Evolutionary conservation across 208 protist species (phyloP).

Genomic region (Angomonas deanei): DNA sequence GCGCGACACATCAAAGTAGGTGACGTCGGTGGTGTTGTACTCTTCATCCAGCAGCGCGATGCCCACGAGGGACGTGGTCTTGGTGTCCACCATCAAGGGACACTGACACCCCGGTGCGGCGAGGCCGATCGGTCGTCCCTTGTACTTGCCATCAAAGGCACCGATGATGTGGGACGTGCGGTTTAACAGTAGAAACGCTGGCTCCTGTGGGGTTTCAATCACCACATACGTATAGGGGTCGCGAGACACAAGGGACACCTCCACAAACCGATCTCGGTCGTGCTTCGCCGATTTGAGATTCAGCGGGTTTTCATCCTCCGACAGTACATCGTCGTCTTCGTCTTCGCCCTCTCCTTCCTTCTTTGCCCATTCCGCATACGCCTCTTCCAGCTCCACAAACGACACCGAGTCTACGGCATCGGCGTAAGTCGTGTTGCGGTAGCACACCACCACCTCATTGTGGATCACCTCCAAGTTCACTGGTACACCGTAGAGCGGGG

Average conservation of each 20-base stretch:
- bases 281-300: not conserved
- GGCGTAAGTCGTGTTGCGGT: slow-evolving; percentile 20
- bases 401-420: not conserved
- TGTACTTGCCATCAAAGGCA: slow-evolving; percentile 37
- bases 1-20: slow-evolving; percentile 23
- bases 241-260: slow-evolving; percentile 55
- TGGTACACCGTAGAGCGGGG: slow-evolving; percentile 58
- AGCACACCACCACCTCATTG: slow-evolving; percentile 57
- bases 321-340: not conserved
- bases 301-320: no score
- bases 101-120: slow-evolving; percentile 42
- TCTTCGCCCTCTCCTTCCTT: not conserved
- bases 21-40: slow-evolving; percentile 1
- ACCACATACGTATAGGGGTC: slow-evolving; percentile 82
- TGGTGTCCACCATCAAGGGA: slow-evolving; percentile 44
- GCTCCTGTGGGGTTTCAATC: slow-evolving; percentile 45
- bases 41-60: slow-evolving; percentile 15
- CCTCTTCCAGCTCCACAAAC: not conserved
- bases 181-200: slow-evolving; percentile 76
- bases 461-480: slow-evolving; percentile 73
- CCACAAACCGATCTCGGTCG: slow-evolving; percentile 46
- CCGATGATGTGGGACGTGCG: slow-evolving; percentile 45
- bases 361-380: not conserved
- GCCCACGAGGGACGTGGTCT: slow-evolving; percentile 26
- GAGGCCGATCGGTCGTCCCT: slow-evolving; percentile 47